Conservation (phyloP, 2,329 filamentous ascomycete genomes). For the Fusarium mangiferae region DNA sequence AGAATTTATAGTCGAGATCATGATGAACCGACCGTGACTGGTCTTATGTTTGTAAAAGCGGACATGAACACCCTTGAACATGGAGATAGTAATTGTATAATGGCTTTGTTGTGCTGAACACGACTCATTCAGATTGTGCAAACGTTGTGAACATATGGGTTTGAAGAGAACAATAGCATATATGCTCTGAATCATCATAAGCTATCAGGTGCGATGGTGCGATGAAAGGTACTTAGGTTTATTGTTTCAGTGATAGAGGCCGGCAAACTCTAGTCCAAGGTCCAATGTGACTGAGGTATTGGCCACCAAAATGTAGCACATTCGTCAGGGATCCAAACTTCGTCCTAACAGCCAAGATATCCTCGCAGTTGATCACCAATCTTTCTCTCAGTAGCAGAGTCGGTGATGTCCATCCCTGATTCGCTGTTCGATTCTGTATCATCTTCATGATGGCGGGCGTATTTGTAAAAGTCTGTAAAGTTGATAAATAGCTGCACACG, state of each 20-base stretch:
- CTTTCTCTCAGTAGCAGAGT: fast-evolving
- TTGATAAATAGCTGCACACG: fast-evolving
- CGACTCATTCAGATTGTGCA: fast-evolving
- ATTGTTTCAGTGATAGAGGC: background rate
- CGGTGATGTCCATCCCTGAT: fast-evolving
- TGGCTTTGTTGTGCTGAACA: background rate
- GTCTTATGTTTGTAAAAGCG: fast-evolving
- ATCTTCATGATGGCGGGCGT: fast-evolving
- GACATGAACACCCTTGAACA: fast-evolving
- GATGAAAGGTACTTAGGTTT: fast-evolving
- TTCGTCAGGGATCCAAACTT: too few species aligned
- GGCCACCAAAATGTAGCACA: background rate
- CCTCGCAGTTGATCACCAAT: fast-evolving
- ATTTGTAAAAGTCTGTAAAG: background rate
- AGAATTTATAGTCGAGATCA: background rate
- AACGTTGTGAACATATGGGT: background rate
- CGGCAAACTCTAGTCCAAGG: background rate
- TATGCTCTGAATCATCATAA: fast-evolving
- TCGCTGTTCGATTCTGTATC: fast-evolving
- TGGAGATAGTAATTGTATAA: fast-evolving
- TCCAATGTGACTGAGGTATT: background rate
- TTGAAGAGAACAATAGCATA: background rate
- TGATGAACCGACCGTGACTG: fast-evolving
- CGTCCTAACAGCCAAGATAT: too few species aligned
- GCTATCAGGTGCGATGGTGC: fast-evolving